These are phyloP conservation scores for Lactuca saligna DNA, from an alignment of 129 eudicot species.

Conservation along the genomic window DNA sequence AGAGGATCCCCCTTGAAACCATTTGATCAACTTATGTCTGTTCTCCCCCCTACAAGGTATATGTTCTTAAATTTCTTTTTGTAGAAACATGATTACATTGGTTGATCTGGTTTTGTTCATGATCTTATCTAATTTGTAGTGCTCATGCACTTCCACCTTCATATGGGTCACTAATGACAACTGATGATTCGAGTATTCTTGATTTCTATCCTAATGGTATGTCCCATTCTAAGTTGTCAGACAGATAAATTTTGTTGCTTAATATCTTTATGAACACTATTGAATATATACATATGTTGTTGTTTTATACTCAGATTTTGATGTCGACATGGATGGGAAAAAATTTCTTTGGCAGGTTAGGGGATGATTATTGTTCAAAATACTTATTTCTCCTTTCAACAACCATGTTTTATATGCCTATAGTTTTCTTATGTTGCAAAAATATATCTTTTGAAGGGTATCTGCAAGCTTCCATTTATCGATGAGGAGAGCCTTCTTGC, in stretches of 20 bases:
- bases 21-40: conserved; percentile 73
- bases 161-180: conserved; percentile 47
- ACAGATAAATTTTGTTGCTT: not conserved
- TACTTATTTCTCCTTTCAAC: not conserved
- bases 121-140: conserved; percentile 23
- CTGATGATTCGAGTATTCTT: conserved; percentile 37
- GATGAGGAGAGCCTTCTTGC: conserved; percentile 46
- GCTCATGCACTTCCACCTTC: conserved; percentile 57
- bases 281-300: not conserved
- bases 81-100: not conserved
- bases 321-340: conserved; percentile 54
- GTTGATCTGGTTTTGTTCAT: not conserved
- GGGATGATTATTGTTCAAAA: not conserved
- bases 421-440: not conserved
- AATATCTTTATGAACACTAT: not conserved
- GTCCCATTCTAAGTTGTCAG: not conserved
- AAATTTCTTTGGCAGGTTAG: conserved; percentile 64
- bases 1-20: conserved; percentile 58
- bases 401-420: not conserved
- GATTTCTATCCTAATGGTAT: conserved; percentile 54
- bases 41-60: conserved; percentile 64
- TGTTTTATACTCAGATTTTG: conserved; percentile 39
- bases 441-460: conserved; percentile 34
- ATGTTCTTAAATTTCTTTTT: conserved; percentile 1
- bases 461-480: conserved; percentile 61